Base-by-base conservation (phyloP, 352 stramenopile species). In the Peronospora tabacina region DNA sequence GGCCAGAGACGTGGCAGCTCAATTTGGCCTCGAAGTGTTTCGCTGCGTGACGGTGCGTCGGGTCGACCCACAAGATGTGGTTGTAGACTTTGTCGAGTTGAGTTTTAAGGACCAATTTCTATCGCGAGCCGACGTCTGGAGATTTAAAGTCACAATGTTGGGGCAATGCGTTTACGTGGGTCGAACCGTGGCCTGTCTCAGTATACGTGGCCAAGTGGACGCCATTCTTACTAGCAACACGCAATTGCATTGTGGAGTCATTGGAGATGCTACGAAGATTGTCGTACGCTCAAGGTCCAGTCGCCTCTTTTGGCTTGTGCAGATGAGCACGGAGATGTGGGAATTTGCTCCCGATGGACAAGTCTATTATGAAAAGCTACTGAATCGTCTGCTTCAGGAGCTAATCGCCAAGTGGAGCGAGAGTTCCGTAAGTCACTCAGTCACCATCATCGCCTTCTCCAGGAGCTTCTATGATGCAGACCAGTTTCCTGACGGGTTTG, bases 231-330 rank as follows among this genome's bases (percentile, higher is more conserved):
- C 79, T 1, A 75, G 75, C 29, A 74, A 75, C 28, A 64, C 79
- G 28, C 68, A 75, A 1, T 68, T 96, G 0, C 54, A 82, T 37
- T 97, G 84, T 28, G 96, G 95, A 11, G 82, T 99, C 33, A 88
- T 99, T 44, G 94, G 88, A 24, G 81, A 95, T 16, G 73, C 93
- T 19, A 99, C 96, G 5, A 98, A 98, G 63, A 90, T 99, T 36
- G 97, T 96, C 16, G 97, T 95, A 10, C 82, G 77, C 44, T 98
- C 92, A 24, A 79, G 94, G 9, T 98, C 90, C 1, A 94, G 92
- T 38, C 76, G 96, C 12, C 85, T 99, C 47, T 95, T 98, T 49
- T 99, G 95, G 94, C 79, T 99, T 26, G 88, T 99, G 16, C 94
- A 99, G 58, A 96, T 99, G 85, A 95, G 76, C 41, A 77, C 82